A percentile compares a stretch with the other conserved stretches of the same genome.
Conservation (phyloP, 257 asterid species). For the Gentiana straminea region DNA sequence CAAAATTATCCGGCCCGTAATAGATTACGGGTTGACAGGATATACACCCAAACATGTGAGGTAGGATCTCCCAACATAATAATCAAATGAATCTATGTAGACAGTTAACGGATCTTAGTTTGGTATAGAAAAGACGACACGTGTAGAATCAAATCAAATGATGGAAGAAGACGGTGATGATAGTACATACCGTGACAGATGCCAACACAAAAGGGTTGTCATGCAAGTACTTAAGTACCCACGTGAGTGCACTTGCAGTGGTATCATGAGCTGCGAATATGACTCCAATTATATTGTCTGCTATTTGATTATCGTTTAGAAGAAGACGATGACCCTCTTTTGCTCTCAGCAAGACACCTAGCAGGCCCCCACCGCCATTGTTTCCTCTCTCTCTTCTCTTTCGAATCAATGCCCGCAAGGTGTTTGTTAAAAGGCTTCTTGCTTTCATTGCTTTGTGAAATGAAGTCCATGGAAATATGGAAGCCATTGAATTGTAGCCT, state of each 20-base stretch:
- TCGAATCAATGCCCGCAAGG: constrained; percentile 30
- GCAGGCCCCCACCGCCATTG: constrained; percentile 35
- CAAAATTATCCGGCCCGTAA: no score
- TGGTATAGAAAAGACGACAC: no score
- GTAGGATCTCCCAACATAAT: no score
- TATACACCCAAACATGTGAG: no score
- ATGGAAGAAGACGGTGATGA: no score
- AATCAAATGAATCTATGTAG: no score
- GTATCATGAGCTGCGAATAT: constrained; percentile 79
- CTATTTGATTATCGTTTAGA: constrained; percentile 49
- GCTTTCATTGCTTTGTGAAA: constrained; percentile 64
- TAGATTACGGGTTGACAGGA: no score
- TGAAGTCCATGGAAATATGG: constrained; percentile 48
- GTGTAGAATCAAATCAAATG: no score
- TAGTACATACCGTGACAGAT: constrained; percentile 31
- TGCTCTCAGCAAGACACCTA: constrained; percentile 35
- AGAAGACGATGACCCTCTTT: constrained; percentile 15
- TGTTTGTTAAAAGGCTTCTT: constrained; percentile 34
- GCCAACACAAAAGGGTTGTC: constrained; percentile 28
- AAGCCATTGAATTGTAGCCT: constrained; percentile 72
- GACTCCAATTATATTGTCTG: constrained; percentile 59
- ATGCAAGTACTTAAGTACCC: constrained; percentile 63
- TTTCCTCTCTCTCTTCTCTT: constrained; percentile 30
- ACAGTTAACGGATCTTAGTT: no score
- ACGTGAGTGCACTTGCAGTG: constrained; percentile 57